Evolutionary conservation across 179 eudicot species (phyloP).

Genomic region (Beta macrorhiza): DNA sequence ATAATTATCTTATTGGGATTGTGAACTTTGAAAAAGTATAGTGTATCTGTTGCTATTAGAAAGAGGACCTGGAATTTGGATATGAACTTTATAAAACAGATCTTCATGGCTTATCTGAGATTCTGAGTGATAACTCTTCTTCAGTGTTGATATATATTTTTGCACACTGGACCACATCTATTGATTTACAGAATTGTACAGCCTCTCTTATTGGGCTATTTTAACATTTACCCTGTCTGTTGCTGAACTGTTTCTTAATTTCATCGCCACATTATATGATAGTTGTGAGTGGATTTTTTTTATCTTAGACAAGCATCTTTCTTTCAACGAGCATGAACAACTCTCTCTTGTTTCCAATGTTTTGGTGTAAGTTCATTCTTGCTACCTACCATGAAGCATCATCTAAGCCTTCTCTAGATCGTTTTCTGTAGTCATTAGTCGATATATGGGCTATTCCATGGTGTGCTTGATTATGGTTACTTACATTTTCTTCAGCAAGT

Average conservation of each 20-base stretch:
- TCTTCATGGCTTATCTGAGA: neutral
- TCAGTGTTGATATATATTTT: neutral
- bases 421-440: neutral
- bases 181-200: neutral
- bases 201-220: neutral
- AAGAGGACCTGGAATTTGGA: neutral
- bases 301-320: neutral
- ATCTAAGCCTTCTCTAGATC: neutral
- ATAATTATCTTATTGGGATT: neutral
- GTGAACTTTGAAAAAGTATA: neutral
- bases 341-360: neutral
- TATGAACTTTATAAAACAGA: neutral
- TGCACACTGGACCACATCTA: neutral
- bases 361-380: constrained; percentile 2
- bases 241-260: neutral
- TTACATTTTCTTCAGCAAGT: neutral
- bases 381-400: neutral
- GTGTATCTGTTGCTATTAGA: neutral
- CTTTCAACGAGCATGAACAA: neutral
- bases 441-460: neutral
- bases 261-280: neutral
- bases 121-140: neutral
- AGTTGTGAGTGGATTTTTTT: no score
- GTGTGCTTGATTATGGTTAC: neutral
- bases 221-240: neutral